phyloP scores from a whole-genome alignment of 192 early-diverging fungal species.

The Coemansia biformis region DNA sequence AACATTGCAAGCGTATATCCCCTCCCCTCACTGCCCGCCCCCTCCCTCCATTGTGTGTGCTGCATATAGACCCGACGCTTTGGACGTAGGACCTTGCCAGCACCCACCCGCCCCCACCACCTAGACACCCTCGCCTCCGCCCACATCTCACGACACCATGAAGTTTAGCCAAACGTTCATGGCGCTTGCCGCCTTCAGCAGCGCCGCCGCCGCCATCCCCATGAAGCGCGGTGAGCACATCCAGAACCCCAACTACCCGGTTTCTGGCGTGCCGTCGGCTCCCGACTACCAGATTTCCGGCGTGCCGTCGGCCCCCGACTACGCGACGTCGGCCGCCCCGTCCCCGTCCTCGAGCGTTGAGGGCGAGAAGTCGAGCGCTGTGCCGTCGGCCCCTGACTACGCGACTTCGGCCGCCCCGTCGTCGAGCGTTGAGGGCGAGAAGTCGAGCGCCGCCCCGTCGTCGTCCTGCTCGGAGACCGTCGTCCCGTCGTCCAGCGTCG shows the following conservation, averaged over 20 bases:
- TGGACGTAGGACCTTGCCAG: constrained; percentile 48
- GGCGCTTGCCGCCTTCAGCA: constrained; percentile 48
- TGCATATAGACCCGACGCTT: constrained; percentile 48
- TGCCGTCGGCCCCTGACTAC: too few species aligned
- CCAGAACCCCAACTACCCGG: constrained; percentile 12
- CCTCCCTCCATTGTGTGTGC: too few species aligned
- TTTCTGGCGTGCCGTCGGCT: too few species aligned
- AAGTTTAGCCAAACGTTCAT: constrained; percentile 50
- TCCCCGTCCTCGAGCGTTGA: background rate
- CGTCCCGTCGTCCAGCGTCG: background rate
- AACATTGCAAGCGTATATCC: background rate
- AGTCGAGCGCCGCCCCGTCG: background rate
- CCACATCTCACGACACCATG: constrained; percentile 47
- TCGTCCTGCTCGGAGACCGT: constrained; percentile 1
- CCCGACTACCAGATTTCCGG: background rate
- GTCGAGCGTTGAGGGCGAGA: background rate
- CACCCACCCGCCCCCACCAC: constrained; percentile 14
- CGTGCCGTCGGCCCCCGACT: background rate
- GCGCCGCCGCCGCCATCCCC: constrained; percentile 30
- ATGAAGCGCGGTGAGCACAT: constrained; percentile 35
- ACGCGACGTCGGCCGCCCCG: constrained; percentile 1
- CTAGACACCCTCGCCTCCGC: constrained; percentile 3
- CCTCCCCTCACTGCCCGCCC: constrained; percentile 4
- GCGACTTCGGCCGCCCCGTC: background rate
- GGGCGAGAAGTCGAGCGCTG: too few species aligned